Percentiles rank a stretch among this genome's conserved stretches.
phyloP scores from a whole-genome alignment of 1,284 basidiomycete genomes.

The Apiotrichum sp. region DNA sequence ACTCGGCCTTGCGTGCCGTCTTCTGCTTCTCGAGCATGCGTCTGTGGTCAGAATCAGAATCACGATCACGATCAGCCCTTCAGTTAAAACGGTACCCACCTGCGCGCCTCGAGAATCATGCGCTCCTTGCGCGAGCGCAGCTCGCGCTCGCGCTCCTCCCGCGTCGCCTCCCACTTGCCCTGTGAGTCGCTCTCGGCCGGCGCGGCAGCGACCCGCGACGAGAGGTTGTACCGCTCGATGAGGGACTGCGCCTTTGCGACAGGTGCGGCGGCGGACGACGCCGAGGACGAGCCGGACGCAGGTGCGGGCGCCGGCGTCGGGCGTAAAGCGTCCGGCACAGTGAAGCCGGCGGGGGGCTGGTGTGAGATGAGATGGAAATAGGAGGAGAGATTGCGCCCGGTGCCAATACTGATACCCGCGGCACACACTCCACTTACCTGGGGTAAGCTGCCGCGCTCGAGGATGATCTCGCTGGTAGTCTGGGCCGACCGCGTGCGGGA shows the following conservation, averaged over 20 bases:
- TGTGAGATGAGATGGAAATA: too few relatives aligned
- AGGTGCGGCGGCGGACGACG: constrained; percentile 7
- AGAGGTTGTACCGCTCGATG: constrained; percentile 37
- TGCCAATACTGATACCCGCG: too few relatives aligned
- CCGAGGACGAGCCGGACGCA: neutral
- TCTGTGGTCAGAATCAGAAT: constrained; percentile 18
- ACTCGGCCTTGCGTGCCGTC: constrained; percentile 12
- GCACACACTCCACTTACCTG: constrained; percentile 25
- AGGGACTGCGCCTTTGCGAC: constrained; percentile 16
- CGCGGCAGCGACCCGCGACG: constrained; percentile 17
- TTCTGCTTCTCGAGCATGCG: constrained; percentile 39
- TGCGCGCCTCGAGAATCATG: constrained; percentile 43
- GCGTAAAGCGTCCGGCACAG: constrained; percentile 15
- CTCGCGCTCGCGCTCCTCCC: constrained; percentile 36
- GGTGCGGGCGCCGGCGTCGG: constrained; percentile 1
- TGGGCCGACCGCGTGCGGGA: constrained; percentile 42
- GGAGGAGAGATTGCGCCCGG: too few relatives aligned
- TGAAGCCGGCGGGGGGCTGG: constrained; percentile 13
- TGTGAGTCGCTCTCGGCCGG: neutral
- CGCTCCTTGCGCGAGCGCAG: constrained; percentile 41
- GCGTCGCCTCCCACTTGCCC: constrained; percentile 39
- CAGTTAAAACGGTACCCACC: constrained; percentile 23
- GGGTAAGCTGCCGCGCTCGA: constrained; percentile 40
- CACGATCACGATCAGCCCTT: too few relatives aligned
- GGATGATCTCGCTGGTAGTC: constrained; percentile 43